Evolutionary conservation across 2,329 filamentous ascomycete genomes (phyloP), one percentile per base, ranked within the genome.

Genomic region (Colletotrichum trifolii): DNA sequence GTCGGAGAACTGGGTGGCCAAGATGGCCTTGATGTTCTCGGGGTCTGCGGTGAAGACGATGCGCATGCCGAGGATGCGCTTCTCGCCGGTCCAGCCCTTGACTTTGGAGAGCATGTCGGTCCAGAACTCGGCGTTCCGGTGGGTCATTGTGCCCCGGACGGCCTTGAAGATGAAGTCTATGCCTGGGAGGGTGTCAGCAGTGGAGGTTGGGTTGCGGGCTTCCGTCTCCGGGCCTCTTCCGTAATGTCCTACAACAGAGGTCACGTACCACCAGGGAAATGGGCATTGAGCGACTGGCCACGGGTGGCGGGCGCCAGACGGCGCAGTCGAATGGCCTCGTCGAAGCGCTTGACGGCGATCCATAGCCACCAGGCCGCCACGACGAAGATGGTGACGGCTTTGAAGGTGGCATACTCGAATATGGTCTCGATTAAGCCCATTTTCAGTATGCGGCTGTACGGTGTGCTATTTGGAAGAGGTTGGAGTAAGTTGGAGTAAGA

Each of bases 1-100:
- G 73, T 97, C 92, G 45, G 70, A 60, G 73, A 97, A 97, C 73
- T 97, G 93, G 1, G 90, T 91, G 0, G 94, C 92, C n/a, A 97
- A 82, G 25, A 97, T 85, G 6, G 94, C 92, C 76, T 97, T 97
- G 80, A 97, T 91, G 74, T 97, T 97, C 72, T 96, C 93, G 0
- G 91, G 91, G 70, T 97, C 93, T 6, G 87, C 86, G 0, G 94
- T 97, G 72, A 96, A 84, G 64, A 96, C 76, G 25, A 90, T 76
- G n/a, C 91, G 87, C 52, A 79, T 75, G 52, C 85, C 83, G 2
- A 87, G 71, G 7, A 88, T 71, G 2, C 81, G 82, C 10, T 79
- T 75, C 77, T 95, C 91, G 43, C 84, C 78, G 0, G 91, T 94
- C 70, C 82, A 88, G 38, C 77, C 73, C 5, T 77, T 72, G 13